Evolutionary conservation across 2,329 filamentous ascomycete genomes (phyloP).

Genomic region (Akanthomyces uredinophilus): DNA sequence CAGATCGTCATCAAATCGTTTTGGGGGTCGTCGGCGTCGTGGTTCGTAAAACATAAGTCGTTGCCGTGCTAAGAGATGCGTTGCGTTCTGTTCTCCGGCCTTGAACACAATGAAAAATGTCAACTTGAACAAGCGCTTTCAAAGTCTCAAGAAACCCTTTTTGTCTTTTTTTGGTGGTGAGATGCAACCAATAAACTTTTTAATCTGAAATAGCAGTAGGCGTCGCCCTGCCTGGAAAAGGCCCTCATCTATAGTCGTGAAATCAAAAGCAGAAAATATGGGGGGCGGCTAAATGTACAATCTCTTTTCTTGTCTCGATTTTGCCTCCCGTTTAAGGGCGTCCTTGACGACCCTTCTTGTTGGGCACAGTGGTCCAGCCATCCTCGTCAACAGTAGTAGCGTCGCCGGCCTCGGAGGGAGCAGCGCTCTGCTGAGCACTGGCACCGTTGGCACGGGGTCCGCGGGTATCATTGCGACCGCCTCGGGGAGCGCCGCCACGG

Average conservation of each 20-base stretch:
- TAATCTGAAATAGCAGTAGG: constrained; percentile 14
- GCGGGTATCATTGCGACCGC: constrained; percentile 38
- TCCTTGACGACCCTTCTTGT: constrained; percentile 34
- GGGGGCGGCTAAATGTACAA: constrained; percentile 31
- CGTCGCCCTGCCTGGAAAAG: constrained; percentile 1
- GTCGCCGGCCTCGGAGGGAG: constrained; percentile 27
- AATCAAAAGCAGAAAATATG: constrained; percentile 26
- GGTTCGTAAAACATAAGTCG: not conserved
- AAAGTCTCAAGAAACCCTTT: not conserved
- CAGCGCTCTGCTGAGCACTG: constrained; percentile 33
- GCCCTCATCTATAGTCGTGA: constrained; percentile 30
- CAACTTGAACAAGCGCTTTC: not conserved
- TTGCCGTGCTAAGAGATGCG: constrained; percentile 3
- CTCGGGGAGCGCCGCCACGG: constrained; percentile 28
- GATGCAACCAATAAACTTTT: constrained; percentile 15
- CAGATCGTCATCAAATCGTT: not conserved
- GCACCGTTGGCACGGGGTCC: constrained; percentile 46
- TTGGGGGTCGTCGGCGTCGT: not conserved
- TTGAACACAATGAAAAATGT: not conserved
- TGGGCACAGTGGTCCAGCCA: constrained; percentile 57
- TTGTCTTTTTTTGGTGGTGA: constrained; percentile 8
- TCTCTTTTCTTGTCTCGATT: constrained; percentile 18
- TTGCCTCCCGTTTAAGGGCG: constrained; percentile 22
- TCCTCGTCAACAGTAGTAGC: constrained; percentile 48
- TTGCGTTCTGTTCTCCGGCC: not conserved